Evolutionary conservation across 2,329 filamentous ascomycete genomes (phyloP).

Genomic region (Scortechinia acanthostroma): DNA sequence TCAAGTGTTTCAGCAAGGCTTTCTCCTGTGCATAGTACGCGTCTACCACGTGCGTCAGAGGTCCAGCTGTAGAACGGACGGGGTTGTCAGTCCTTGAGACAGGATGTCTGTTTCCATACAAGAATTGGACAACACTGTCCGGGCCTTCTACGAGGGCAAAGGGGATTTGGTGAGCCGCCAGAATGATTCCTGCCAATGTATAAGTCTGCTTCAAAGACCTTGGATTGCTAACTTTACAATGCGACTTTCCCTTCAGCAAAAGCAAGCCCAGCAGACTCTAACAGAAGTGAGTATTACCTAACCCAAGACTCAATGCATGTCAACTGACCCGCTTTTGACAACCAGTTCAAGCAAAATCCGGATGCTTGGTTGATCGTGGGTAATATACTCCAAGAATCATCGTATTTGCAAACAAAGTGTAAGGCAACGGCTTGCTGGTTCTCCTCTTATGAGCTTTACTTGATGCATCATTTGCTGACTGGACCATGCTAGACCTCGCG

Average conservation of each 20-base stretch:
- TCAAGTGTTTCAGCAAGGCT: no score
- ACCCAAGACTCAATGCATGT: slow-evolving; percentile 5
- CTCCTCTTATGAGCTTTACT: background rate
- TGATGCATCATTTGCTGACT: no score
- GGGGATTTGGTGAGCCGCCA: slow-evolving; percentile 77
- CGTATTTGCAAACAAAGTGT: slow-evolving; percentile 96
- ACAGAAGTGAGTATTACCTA: slow-evolving; percentile 66
- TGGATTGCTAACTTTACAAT: slow-evolving; percentile 26
- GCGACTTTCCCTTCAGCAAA: slow-evolving; percentile 75
- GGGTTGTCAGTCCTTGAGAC: slow-evolving; percentile 4
- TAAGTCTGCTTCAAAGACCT: slow-evolving; percentile 15
- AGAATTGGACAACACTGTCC: slow-evolving; percentile 94
- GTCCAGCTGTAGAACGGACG: background rate
- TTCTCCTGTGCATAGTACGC: no score
- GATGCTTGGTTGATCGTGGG: slow-evolving; percentile 97
- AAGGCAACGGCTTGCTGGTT: slow-evolving; percentile 20
- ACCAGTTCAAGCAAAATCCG: slow-evolving; percentile 94
- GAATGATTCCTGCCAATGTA: slow-evolving; percentile 4
- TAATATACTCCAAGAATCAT: slow-evolving; percentile 87
- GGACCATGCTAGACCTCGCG: slow-evolving; percentile 63
- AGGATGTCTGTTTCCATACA: slow-evolving; percentile 70
- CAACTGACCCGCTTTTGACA: slow-evolving; percentile 5
- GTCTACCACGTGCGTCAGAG: no score
- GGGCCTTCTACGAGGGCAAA: slow-evolving; percentile 93
- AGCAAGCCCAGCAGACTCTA: slow-evolving; percentile 83